Base-by-base conservation (phyloP, 2,329 filamentous ascomycete species). In the Curvularia spicifera region DNA sequence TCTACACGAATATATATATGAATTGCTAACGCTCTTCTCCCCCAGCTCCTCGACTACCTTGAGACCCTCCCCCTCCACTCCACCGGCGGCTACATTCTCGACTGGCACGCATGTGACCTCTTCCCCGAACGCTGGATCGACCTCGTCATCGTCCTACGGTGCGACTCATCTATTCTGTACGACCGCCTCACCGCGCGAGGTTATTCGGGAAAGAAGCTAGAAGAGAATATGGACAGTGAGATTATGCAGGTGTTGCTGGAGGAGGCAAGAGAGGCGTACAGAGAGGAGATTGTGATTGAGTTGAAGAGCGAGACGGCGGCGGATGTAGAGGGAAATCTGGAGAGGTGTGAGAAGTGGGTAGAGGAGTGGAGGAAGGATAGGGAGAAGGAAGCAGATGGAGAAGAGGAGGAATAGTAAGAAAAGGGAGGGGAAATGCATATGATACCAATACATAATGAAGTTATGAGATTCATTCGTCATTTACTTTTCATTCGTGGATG, bases 61-160 rank as follows among this genome's bases (percentile, higher is more conserved):
- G 95, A 98, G 79, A 85, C 91, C 56, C 89, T 95, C 60, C 84
- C 91, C 39, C 85, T 77, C 15, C 57, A 65, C 57, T 51, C 88
- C 62, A 79, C 85, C 20, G 94, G 94, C 56, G 95, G 95, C 20
- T 91, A 87, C 77, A 87, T 99, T 68, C 90, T 99, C 72, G 95
- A 99, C 80, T 99, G 95, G 94, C 95, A 99, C 79, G 94, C 93
- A 2, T 98, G 94, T 80, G 95, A 98, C 71, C 80, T 98, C 22
- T 98, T 98, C 73, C 95, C 95, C 2, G 88, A 90, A 74, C 90
- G 90, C 72, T 96, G 93, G 91, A 90, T 99, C 72, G 95, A 99
- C 76, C 85, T 99, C 2, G 93, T 99, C 0, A 90, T 98, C 5
- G 95, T 99, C 54, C 78, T 99, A 63, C 85, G 95, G 45, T 91